Percentiles rank a stretch among this genome's conserved stretches.
Evolutionary conservation across 192 early-diverging fungal genomes (phyloP).

Genomic region (Coemansia furcata): DNA sequence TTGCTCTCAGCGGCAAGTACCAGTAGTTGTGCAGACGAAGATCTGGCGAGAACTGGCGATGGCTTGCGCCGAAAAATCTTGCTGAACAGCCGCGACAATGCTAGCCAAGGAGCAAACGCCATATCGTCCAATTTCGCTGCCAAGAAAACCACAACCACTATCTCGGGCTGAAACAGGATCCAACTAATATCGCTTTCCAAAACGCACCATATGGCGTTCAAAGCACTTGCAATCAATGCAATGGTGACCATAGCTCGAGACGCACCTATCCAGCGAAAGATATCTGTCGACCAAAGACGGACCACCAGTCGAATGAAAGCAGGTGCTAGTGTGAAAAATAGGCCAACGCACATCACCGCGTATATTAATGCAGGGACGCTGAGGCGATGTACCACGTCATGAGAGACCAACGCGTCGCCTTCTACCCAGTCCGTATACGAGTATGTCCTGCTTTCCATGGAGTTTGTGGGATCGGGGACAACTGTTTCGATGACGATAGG

Average conservation of each 20-base stretch:
- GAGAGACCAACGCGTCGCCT: neutral
- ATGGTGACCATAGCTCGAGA: neutral
- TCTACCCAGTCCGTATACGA: neutral
- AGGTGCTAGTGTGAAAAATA: neutral
- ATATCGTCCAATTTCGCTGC: neutral
- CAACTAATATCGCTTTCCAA: too few relatives aligned
- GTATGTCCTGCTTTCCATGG: neutral
- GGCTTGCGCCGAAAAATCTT: neutral
- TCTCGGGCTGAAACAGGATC: neutral
- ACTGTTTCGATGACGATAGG: neutral
- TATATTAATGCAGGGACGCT: neutral
- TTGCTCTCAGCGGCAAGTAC: neutral
- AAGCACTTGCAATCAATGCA: neutral
- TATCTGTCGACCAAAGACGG: neutral
- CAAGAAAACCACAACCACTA: neutral
- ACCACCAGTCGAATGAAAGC: neutral
- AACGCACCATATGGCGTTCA: neutral
- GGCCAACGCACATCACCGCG: neutral
- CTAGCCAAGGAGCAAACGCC: slow-evolving; percentile 2
- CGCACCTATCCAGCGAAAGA: neutral
- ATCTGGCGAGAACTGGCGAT: neutral
- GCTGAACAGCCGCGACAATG: neutral
- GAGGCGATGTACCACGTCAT: neutral
- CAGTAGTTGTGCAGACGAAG: neutral
- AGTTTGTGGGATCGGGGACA: neutral